Conservation (phyloP, 2,329 filamentous ascomycete genomes). For the Paracorniculantispora psalliotae region DNA sequence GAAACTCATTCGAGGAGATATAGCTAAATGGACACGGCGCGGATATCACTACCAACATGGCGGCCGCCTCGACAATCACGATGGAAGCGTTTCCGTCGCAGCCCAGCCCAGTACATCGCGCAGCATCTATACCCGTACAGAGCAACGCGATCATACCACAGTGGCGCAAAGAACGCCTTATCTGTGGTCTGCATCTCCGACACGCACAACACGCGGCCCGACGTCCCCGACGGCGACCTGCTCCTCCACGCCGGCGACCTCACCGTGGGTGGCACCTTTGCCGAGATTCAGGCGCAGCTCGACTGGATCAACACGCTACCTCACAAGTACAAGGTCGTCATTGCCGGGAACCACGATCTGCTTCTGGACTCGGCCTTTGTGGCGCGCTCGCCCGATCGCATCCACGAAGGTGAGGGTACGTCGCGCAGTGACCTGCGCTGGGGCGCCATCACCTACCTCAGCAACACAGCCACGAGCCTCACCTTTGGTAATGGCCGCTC, state of each 20-base stretch:
- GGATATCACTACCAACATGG: not conserved
- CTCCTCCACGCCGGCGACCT: slow-evolving; percentile 46
- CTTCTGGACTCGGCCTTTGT: slow-evolving; percentile 23
- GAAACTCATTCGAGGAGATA: too few species aligned
- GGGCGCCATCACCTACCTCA: slow-evolving; percentile 30
- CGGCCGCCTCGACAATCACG: not conserved
- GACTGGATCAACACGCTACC: slow-evolving; percentile 37
- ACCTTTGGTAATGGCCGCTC: slow-evolving; percentile 22
- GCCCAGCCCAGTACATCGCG: not conserved
- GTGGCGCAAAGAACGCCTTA: slow-evolving; percentile 8
- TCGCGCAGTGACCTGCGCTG: slow-evolving; percentile 22
- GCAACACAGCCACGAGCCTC: slow-evolving; percentile 24
- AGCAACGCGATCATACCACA: not conserved
- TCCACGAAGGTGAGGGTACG: slow-evolving; percentile 12
- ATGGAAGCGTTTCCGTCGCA: not conserved
- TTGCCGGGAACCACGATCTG: slow-evolving; percentile 44
- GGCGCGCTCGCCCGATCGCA: not conserved
- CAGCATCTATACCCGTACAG: slow-evolving; percentile 3
- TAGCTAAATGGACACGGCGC: not conserved
- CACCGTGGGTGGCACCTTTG: slow-evolving; percentile 38
- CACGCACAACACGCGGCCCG: slow-evolving; percentile 36
- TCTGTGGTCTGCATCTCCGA: slow-evolving; percentile 41
- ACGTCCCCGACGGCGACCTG: slow-evolving; percentile 39
- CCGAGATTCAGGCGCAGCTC: slow-evolving; percentile 34
- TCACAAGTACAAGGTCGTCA: slow-evolving; percentile 38